phyloP scores from a whole-genome alignment of 495 filamentous ascomycete genomes.

The Tetracladium marchalianum region DNA sequence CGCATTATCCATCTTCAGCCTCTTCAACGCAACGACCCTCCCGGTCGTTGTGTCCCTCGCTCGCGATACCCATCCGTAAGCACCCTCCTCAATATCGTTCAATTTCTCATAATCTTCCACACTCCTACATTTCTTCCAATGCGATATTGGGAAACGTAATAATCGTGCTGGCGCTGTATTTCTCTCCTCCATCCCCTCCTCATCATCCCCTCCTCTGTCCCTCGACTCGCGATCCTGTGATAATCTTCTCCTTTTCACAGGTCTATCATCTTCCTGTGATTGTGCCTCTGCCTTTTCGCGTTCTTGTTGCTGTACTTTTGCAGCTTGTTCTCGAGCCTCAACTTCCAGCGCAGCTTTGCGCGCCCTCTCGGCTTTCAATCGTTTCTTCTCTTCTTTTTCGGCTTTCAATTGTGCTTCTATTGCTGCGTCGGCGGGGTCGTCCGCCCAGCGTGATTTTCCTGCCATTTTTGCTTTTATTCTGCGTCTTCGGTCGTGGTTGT shows the following conservation, averaged over 20 bases:
- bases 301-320: slow-evolving; percentile 20
- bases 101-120: slow-evolving; percentile 85
- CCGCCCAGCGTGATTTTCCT: slow-evolving; percentile 76
- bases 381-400: slow-evolving; percentile 86
- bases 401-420: slow-evolving; percentile 62
- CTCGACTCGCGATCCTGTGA: slow-evolving; percentile 9
- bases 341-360: slow-evolving; percentile 54
- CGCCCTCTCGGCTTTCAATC: slow-evolving; percentile 75
- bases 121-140: slow-evolving; percentile 68
- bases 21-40: slow-evolving; percentile 85
- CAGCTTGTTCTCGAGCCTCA: slow-evolving; percentile 6
- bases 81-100: slow-evolving; percentile 95
- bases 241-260: slow-evolving; percentile 46
- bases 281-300: slow-evolving; percentile 27
- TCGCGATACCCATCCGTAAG: slow-evolving; percentile 88
- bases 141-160: slow-evolving; percentile 57
- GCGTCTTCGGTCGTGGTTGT: not conserved
- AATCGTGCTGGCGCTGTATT: slow-evolving; percentile 26
- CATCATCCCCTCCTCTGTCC: slow-evolving; percentile 17
- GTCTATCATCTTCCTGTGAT: slow-evolving; percentile 30
- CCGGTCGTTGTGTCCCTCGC: slow-evolving; percentile 73
- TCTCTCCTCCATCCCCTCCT: no score
- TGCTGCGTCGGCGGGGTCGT: slow-evolving; percentile 65
- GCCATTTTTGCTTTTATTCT: slow-evolving; percentile 45
- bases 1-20: slow-evolving; percentile 80